Conservation (phyloP, 2,329 filamentous ascomycete species). For the Sarocladium strictum region DNA sequence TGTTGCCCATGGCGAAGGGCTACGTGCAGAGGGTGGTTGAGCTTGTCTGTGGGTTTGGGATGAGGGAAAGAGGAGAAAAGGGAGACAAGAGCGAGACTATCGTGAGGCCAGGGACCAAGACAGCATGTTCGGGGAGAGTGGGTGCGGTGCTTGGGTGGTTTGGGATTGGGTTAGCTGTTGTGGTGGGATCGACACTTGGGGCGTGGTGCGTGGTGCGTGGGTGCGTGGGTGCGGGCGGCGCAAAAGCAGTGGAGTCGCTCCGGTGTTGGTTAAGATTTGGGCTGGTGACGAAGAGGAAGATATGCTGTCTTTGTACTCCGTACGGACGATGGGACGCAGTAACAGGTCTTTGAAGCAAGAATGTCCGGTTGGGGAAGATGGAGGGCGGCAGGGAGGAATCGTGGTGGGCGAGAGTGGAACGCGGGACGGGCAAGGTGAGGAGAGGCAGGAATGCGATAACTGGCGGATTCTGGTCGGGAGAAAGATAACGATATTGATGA, state of each 20-base stretch:
- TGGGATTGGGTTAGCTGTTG: background rate
- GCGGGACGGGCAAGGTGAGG: constrained; percentile 4
- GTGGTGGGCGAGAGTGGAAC: constrained; percentile 3
- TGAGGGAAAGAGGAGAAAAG: constrained; percentile 8
- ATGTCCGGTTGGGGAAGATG: background rate
- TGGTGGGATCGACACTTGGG: constrained; percentile 6
- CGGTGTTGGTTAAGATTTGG: background rate
- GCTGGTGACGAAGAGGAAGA: background rate
- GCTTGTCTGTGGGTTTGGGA: background rate
- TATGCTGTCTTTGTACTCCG: background rate
- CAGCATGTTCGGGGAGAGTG: constrained; percentile 7
- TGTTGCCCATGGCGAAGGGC: constrained; percentile 80
- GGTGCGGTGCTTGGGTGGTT: background rate
- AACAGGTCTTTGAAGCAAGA: no score
- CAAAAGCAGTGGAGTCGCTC: background rate
- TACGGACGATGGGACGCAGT: no score
- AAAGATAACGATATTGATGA: background rate
- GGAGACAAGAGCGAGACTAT: constrained; percentile 8
- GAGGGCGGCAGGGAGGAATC: background rate
- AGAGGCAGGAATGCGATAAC: constrained; percentile 5
- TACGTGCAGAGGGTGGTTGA: constrained; percentile 18
- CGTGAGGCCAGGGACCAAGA: constrained; percentile 9
- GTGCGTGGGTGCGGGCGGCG: background rate
- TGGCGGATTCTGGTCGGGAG: background rate
- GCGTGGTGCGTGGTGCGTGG: background rate